Base-by-base conservation (phyloP, 2,329 filamentous ascomycete genomes). In the Didymella pinodella region DNA sequence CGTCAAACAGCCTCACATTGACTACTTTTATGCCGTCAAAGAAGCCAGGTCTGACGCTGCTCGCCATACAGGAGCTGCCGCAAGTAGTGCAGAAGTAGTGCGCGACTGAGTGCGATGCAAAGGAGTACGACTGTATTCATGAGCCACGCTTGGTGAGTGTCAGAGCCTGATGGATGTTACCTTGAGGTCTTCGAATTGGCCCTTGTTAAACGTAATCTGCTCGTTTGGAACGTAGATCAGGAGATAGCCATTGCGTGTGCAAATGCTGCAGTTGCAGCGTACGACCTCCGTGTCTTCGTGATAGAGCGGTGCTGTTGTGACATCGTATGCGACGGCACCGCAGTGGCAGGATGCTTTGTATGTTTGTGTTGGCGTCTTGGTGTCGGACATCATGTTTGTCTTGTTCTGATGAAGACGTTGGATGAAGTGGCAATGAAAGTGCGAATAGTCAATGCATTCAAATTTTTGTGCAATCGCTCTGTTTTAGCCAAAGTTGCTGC, bases 311-410 rank as follows among this genome's bases (percentile, higher is more conserved):
- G 81, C 79, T 31, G 84, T 75, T 12, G 74, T 81, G n/a, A 85
- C 74, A 14, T 76, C 77, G 66, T 84, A 83, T 54, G 75, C 73
- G 69, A 86, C 79, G 56, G 79, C 78, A 48, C 82, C 81, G 70
- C 84, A 86, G 69, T 86, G 84, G 67, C 84, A 86, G 48, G 82
- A 81, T 12, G 77, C 82, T 22, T 78, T 74, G 71, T 86, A 84
- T 5, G 65, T 68, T 75, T 57, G 82, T 83, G 57, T 85, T 63
- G 4, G 41, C 8, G 28, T 16, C 29, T 50, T n/a, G 84, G 82
- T 45, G 82, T 79, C 10, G 40, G 52, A 54, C 56, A 59, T 54
- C 20, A n/a, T 32, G 18, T 12, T 6, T 18, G n/a, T 40, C 22
- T 2, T 38, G 5, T 29, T n/a, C 10, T 20, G 40, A 47, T 22